Evolutionary conservation across 805 yeast species (phyloP).

Genomic region (Ogataea sp.): DNA sequence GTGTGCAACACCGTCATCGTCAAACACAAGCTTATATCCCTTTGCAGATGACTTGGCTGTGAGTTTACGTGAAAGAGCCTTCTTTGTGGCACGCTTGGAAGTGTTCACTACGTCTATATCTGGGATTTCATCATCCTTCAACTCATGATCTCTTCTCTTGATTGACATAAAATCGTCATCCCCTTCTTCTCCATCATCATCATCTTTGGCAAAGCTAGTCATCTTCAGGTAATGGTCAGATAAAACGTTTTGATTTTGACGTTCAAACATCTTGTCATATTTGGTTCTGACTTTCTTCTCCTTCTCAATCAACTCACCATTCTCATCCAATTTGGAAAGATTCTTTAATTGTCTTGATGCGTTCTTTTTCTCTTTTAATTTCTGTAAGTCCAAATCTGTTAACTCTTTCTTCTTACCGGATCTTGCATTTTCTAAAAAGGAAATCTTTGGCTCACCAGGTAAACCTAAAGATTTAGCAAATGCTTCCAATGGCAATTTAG

Average conservation of each 20-base stretch:
- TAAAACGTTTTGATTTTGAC: slow-evolving; percentile 86
- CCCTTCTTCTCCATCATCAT: slow-evolving; percentile 33
- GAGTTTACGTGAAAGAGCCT: slow-evolving; percentile 79
- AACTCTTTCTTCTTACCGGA: slow-evolving; percentile 30
- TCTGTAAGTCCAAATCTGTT: slow-evolving; percentile 27
- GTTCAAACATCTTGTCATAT: slow-evolving; percentile 91
- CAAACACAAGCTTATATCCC: slow-evolving; percentile 77
- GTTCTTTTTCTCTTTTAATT: slow-evolving; percentile 68
- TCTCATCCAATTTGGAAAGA: slow-evolving; percentile 48
- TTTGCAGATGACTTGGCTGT: slow-evolving; percentile 53
- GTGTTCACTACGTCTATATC: slow-evolving; percentile 49
- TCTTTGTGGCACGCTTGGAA: slow-evolving; percentile 79
- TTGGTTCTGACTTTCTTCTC: slow-evolving; percentile 63
- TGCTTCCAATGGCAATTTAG: slow-evolving; percentile 69
- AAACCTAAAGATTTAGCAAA: slow-evolving; percentile 85
- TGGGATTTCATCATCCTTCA: slow-evolving; percentile 59
- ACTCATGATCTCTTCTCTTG: slow-evolving; percentile 67
- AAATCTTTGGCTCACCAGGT: slow-evolving; percentile 94
- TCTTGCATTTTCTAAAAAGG: slow-evolving; percentile 41
- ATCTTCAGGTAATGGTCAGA: slow-evolving; percentile 82
- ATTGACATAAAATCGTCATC: slow-evolving; percentile 77
- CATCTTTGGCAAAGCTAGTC: slow-evolving; percentile 33
- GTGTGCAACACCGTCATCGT: slow-evolving; percentile 91
- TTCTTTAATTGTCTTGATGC: slow-evolving; percentile 62
- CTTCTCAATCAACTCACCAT: slow-evolving; percentile 47